A percentile compares a stretch with the other conserved stretches of the same genome.
These are phyloP conservation scores for Microstegium vimineum DNA, from an alignment of 176 grass and related monocot genomes.

Conservation along the genomic window DNA sequence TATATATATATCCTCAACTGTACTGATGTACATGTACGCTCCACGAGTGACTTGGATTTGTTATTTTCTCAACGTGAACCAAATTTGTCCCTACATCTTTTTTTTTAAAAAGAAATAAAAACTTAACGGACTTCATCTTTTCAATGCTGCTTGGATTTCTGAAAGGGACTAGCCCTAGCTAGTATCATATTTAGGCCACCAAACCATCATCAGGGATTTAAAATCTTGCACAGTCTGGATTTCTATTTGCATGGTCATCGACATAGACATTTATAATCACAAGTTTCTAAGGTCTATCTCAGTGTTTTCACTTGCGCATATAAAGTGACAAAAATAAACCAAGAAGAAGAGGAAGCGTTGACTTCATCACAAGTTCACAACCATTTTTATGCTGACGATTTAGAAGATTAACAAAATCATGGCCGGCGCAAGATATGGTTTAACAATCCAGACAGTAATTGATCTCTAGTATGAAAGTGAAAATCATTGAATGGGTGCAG, in stretches of 20 bases:
- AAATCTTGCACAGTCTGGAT: not conserved
- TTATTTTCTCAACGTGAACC: conserved; percentile 18
- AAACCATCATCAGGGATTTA: conserved; percentile 21
- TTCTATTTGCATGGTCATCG: not conserved
- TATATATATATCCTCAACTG: not conserved
- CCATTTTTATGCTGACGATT: conserved; percentile 19
- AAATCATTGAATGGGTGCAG: not conserved
- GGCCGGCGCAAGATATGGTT: conserved; percentile 37
- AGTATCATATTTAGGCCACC: conserved; percentile 34
- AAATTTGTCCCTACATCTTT: not conserved
- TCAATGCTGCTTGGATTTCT: conserved; percentile 36
- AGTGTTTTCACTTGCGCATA: conserved; percentile 23
- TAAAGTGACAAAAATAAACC: not conserved
- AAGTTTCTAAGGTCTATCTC: conserved; percentile 15
- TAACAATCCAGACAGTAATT: conserved; percentile 4
- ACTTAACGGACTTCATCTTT: conserved; percentile 2
- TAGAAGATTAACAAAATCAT: conserved; percentile 13
- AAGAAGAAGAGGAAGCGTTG: not conserved
- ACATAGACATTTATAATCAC: conserved; percentile 16
- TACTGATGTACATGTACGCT: not conserved
- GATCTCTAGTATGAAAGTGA: not conserved
- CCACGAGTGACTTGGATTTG: conserved; percentile 28
- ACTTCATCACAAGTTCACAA: conserved; percentile 3
- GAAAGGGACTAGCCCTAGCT: conserved; percentile 29
- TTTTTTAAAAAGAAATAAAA: not conserved